Evolutionary conservation across 371 early-diverging fungal genomes (phyloP), one percentile per base, ranked within the genome.

Genomic region (Mucor sp.): DNA sequence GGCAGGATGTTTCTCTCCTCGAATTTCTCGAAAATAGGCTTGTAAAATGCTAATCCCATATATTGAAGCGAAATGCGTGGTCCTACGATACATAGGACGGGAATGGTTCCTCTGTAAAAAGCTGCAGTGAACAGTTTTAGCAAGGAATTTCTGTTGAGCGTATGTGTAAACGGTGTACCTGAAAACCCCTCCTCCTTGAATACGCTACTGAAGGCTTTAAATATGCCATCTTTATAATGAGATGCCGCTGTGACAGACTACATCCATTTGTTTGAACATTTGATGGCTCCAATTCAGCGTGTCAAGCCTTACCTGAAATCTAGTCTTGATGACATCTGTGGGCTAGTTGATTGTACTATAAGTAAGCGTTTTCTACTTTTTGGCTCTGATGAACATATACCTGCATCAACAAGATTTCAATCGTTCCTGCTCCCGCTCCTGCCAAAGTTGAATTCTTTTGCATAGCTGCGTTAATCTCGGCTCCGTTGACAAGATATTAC

Each of bases 51-150:
- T 6, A 85, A 63, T 0, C 83, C 85, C 63, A 79, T 77, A 43
- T 82, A 85, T 59, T 85, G 85, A 19, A 83, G 53, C 4, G 82
- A 83, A 0, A 85, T 77, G 4, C 85, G 76, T 25, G 85, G 85
- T 1, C 80, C 78, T 11, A 83, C 85, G 58, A 85, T 85, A 66
- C 82, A 82, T 30, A 85, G 48, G 2, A 83, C 83, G 14, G 85
- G 85, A 2, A 75, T 58, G 3, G 83, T 85, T 35, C 85, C 85
- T 67, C 82, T 66, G 27, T 85, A 85, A 15, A 85, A 74, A 3
- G 82, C 85, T 78, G 11, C 8, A 41, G 1, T 6, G 41, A 25
- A 4, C 27, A 27, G 6, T 27, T 14, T 53, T 0, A 53, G 21
- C 2, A 27, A 3, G 23, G 5, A 23, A 23, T 30, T 6, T 9